Evolutionary conservation across 2,329 filamentous ascomycete genomes (phyloP).

Genomic region (Apiospora malaysiana): DNA sequence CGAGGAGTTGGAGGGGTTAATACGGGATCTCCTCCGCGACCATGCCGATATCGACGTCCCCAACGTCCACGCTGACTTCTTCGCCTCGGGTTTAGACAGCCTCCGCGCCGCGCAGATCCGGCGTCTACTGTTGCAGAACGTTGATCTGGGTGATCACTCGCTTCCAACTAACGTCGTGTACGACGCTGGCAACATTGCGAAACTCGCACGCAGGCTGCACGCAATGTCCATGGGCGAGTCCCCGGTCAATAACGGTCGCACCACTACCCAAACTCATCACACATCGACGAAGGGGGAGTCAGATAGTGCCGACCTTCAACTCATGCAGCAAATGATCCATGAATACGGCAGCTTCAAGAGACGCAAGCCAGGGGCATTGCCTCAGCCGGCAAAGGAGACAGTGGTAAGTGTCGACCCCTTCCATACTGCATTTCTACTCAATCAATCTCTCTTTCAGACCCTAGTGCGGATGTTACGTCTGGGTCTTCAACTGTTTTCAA

Average conservation of each 20-base stretch:
- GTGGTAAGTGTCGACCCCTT: constrained; percentile 31
- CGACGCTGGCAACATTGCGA: neutral
- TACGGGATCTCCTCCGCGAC: constrained; percentile 38
- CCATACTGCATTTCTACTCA: neutral
- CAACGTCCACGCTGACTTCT: constrained; percentile 46
- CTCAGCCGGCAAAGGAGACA: constrained; percentile 27
- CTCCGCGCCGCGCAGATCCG: constrained; percentile 52
- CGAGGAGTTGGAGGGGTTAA: constrained; percentile 27
- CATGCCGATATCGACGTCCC: constrained; percentile 42
- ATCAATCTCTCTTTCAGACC: neutral
- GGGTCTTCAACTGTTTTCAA: no score
- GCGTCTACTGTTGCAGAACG: constrained; percentile 45
- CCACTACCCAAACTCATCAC: neutral
- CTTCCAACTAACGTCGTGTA: neutral
- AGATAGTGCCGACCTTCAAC: neutral
- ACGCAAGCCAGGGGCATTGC: constrained; percentile 24
- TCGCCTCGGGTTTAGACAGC: constrained; percentile 52
- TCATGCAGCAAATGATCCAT: constrained; percentile 44
- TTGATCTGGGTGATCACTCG: constrained; percentile 41
- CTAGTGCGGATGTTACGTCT: no score
- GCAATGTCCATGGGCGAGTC: neutral
- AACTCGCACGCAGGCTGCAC: neutral
- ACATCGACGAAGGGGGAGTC: neutral
- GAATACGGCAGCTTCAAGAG: constrained; percentile 50
- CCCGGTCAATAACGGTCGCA: neutral